Evolutionary conservation across 495 filamentous ascomycete genomes (phyloP).

Genomic region (Hamigera avellanea): DNA sequence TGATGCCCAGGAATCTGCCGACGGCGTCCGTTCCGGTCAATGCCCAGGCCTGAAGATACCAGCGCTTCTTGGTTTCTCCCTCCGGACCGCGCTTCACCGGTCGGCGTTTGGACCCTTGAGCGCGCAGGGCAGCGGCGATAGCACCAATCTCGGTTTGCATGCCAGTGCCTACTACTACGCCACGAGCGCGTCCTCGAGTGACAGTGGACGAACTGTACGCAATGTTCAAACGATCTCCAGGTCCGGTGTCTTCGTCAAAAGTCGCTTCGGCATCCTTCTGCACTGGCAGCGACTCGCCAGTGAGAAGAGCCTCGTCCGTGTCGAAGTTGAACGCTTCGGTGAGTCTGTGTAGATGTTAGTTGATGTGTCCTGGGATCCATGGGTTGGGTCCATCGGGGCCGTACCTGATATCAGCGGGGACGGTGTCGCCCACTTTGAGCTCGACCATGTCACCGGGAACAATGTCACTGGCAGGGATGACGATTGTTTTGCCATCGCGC

Average conservation of each 20-base stretch:
- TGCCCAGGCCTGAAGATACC: constrained; percentile 58
- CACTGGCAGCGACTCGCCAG: constrained; percentile 69
- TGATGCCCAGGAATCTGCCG: constrained; percentile 59
- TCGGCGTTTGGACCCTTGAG: constrained; percentile 30
- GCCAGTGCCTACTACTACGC: constrained; percentile 59
- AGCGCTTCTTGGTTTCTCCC: constrained; percentile 48
- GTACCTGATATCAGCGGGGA: constrained; percentile 57
- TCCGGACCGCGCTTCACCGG: constrained; percentile 45
- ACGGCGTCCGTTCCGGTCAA: constrained; percentile 54
- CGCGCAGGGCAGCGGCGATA: constrained; percentile 52
- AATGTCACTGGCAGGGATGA: constrained; percentile 41
- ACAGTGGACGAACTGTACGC: constrained; percentile 61
- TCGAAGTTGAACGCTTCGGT: constrained; percentile 61
- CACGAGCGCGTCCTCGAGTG: constrained; percentile 56
- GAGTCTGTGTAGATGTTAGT: constrained; percentile 24
- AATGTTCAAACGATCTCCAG: constrained; percentile 62
- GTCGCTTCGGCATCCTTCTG: constrained; percentile 39
- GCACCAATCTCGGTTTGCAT: constrained; percentile 63
- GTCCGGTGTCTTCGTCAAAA: constrained; percentile 39
- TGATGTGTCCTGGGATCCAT: no score
- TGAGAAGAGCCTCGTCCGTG: constrained; percentile 62
- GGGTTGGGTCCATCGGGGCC: constrained; percentile 3
- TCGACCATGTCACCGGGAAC: constrained; percentile 59
- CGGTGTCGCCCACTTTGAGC: constrained; percentile 73
- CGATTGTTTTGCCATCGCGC: constrained; percentile 39